phyloP scores from a whole-genome alignment of 805 yeast species.

The Saccharomycopsis lassenensis region DNA sequence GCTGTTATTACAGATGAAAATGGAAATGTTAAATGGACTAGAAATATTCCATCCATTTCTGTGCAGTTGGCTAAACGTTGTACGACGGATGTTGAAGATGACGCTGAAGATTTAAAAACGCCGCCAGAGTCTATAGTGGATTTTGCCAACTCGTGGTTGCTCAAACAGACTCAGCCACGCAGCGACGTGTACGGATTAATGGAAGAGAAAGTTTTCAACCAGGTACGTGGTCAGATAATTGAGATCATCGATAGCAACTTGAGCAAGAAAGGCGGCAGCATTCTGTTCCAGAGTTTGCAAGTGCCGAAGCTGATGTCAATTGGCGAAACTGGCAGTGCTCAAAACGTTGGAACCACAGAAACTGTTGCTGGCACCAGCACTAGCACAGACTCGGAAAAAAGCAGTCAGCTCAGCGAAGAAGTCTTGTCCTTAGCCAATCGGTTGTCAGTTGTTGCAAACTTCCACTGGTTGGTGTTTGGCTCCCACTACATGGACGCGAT shows the following conservation, averaged over 20 bases:
- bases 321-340: background rate
- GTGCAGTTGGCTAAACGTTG: conserved; percentile 46
- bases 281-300: conserved; percentile 21
- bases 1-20: conserved; percentile 77
- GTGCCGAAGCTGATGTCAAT: no score
- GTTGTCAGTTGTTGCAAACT: conserved; percentile 53
- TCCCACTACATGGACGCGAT: conserved; percentile 43
- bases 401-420: conserved; percentile 33
- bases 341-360: background rate
- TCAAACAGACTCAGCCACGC: conserved; percentile 77
- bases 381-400: conserved; percentile 18
- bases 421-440: conserved; percentile 47
- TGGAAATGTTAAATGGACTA: conserved; percentile 86
- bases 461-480: conserved; percentile 81
- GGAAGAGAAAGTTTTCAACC: conserved; percentile 55
- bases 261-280: conserved; percentile 4
- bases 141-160: conserved; percentile 68
- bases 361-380: conserved; percentile 3
- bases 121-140: conserved; percentile 34
- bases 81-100: conserved; percentile 15
- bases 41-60: conserved; percentile 62
- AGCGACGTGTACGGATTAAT: conserved; percentile 66
- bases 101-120: conserved; percentile 13
- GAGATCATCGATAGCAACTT: conserved; percentile 25
- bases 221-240: conserved; percentile 25